Conservation (phyloP, 495 filamentous ascomycete species). For the Pyrenula aspistea region DNA sequence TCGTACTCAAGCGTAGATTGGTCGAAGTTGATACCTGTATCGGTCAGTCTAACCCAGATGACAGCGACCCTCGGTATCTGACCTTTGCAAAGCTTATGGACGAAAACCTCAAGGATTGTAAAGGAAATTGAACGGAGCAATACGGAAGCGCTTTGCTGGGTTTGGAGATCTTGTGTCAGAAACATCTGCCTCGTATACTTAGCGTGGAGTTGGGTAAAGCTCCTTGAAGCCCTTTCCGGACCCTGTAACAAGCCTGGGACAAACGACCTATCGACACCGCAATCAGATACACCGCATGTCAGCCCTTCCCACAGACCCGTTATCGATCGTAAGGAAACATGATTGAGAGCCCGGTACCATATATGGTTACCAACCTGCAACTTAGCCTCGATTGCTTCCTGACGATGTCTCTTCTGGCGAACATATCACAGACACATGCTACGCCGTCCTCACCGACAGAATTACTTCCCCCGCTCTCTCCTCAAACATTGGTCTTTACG, state of each 20-base stretch:
- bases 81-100: no score
- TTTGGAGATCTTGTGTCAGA: neutral
- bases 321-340: neutral
- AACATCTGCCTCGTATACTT: neutral
- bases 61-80: no score
- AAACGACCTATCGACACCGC: no score
- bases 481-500: neutral
- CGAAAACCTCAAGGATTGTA: constrained; percentile 19
- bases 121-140: constrained; percentile 24
- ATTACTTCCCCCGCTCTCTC: neutral
- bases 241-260: no score
- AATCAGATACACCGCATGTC: no score
- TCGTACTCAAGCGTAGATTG: no score
- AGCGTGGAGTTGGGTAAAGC: no score
- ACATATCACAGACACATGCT: neutral
- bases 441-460: neutral
- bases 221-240: no score
- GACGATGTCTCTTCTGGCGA: neutral
- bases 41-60: no score
- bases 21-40: no score
- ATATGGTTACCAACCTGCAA: neutral
- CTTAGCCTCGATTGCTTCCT: neutral
- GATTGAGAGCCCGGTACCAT: neutral
- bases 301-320: no score
- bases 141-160: constrained; percentile 23